phyloP scores from a whole-genome alignment of 495 filamentous ascomycete species.

The Aspergillus bridgeri region DNA sequence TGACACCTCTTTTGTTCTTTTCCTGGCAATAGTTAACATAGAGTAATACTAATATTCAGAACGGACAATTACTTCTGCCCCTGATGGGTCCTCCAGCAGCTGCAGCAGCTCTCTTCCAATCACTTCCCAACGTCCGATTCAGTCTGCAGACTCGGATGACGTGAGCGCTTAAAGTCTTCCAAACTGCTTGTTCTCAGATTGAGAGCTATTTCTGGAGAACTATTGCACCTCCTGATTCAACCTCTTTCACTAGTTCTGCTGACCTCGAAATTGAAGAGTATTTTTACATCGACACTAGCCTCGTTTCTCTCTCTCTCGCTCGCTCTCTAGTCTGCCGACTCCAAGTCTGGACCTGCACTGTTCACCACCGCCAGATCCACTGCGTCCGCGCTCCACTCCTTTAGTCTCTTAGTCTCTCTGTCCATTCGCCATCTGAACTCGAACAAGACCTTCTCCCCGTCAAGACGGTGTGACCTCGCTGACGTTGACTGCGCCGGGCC shows the following conservation, averaged over 20 bases:
- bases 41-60: no score
- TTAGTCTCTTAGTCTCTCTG: neutral
- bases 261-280: neutral
- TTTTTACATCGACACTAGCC: neutral
- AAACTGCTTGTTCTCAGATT: no score
- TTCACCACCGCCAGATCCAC: neutral
- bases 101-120: neutral
- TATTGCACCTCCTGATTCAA: neutral
- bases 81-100: neutral
- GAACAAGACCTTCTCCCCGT: no score
- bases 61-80: neutral
- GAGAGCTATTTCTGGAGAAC: neutral
- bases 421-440: neutral
- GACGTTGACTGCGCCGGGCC: neutral
- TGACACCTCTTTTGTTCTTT: no score
- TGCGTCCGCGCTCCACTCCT: neutral
- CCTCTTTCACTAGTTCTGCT: neutral
- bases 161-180: neutral
- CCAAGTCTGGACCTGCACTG: neutral
- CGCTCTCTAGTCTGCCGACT: no score
- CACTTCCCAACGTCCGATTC: neutral
- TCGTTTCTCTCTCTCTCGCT: neutral
- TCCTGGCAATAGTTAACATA: no score
- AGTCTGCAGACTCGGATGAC: neutral
- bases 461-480: neutral